Evolutionary conservation across 2,329 filamentous ascomycete species (phyloP).

Genomic region (Xylaria sp.): DNA sequence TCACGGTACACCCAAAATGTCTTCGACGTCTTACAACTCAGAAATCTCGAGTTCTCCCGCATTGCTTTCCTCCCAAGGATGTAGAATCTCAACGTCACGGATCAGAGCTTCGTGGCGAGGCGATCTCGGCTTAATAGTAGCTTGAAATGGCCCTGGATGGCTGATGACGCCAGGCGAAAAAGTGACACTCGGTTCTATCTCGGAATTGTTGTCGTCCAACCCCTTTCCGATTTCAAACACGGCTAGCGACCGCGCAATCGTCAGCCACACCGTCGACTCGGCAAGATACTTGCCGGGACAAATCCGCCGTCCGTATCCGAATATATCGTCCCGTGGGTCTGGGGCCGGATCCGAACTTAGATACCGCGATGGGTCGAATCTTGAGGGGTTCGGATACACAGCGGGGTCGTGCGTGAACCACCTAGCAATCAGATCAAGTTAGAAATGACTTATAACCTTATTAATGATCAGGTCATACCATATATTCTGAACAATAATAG

Average conservation of each 20-base stretch:
- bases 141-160: constrained; percentile 40
- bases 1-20: background rate
- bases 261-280: constrained; percentile 49
- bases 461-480: constrained; percentile 25
- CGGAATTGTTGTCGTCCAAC: constrained; percentile 48
- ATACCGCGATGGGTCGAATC: constrained; percentile 51
- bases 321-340: constrained; percentile 45
- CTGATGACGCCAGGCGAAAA: constrained; percentile 40
- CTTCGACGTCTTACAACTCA: background rate
- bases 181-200: constrained; percentile 10
- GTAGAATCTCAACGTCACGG: constrained; percentile 2
- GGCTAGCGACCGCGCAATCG: constrained; percentile 55
- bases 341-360: constrained; percentile 43
- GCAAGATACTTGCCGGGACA: constrained; percentile 51
- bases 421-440: constrained; percentile 13
- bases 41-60: background rate
- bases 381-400: constrained; percentile 61
- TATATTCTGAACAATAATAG: constrained; percentile 35
- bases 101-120: constrained; percentile 41
- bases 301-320: constrained; percentile 52
- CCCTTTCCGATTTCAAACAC: constrained; percentile 56
- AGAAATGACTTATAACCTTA: constrained; percentile 1
- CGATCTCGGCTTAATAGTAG: constrained; percentile 39
- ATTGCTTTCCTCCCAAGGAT: constrained; percentile 19
- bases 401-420: constrained; percentile 71